These are phyloP conservation scores for Aegilops tauschii DNA, from an alignment of 176 grass and related monocot species.

Conservation along the genomic window DNA sequence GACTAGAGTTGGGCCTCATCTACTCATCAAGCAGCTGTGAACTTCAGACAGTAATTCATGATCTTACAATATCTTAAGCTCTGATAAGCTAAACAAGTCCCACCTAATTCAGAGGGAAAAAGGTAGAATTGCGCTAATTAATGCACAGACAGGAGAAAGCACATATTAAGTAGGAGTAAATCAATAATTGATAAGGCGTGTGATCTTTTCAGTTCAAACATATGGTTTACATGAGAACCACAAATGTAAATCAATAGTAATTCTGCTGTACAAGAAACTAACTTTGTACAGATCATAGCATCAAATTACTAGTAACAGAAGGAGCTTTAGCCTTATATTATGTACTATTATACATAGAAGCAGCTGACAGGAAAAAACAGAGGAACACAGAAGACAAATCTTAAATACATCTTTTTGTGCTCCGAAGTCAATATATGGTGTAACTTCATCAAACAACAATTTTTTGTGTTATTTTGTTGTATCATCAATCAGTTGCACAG, in stretches of 20 bases:
- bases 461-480: background rate
- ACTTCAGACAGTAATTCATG: background rate
- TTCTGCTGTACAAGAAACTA: background rate
- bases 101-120: background rate
- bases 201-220: background rate
- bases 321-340: background rate
- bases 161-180: background rate
- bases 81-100: background rate
- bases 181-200: background rate
- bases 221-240: background rate
- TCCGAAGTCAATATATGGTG: background rate
- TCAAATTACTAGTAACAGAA: background rate
- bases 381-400: background rate
- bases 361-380: background rate
- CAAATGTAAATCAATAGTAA: background rate
- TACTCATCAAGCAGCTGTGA: background rate
- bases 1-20: background rate
- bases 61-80: background rate
- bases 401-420: background rate
- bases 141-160: constrained; percentile 3
- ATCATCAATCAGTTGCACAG: background rate
- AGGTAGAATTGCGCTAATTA: background rate
- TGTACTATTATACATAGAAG: background rate
- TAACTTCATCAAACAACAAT: constrained; percentile 10
- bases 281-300: background rate